phyloP scores from a whole-genome alignment of 805 yeast species.

The Kuraishia cidri region DNA sequence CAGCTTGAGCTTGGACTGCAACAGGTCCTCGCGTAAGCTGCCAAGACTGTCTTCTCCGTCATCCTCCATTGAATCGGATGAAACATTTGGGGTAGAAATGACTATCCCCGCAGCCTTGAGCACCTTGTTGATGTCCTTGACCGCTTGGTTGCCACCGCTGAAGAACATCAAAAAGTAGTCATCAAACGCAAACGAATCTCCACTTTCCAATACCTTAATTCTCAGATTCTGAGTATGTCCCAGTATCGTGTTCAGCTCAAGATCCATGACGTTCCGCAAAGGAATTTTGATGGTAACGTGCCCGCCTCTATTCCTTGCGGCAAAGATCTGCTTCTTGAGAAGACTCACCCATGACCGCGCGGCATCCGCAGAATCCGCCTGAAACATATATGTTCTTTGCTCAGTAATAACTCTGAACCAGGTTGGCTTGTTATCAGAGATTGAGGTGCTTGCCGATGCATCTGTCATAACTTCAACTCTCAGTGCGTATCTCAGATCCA shows the following conservation, averaged over 20 bases:
- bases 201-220: constrained; percentile 51
- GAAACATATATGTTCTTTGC: constrained; percentile 50
- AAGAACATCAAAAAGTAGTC: constrained; percentile 67
- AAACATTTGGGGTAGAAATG: too few species aligned
- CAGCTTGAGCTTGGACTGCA: background rate
- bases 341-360: constrained; percentile 79
- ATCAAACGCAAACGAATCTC: constrained; percentile 47
- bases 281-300: constrained; percentile 78
- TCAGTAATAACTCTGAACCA: constrained; percentile 57
- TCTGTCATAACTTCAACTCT: constrained; percentile 43
- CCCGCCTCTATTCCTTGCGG: constrained; percentile 59
- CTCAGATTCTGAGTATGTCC: constrained; percentile 49
- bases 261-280: constrained; percentile 50
- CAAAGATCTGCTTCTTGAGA: constrained; percentile 69
- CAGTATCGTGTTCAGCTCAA: constrained; percentile 46
- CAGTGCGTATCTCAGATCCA: constrained; percentile 60
- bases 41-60: background rate
- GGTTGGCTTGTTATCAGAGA: constrained; percentile 15
- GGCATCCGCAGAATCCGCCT: constrained; percentile 61
- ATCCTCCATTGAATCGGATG: background rate
- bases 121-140: constrained; percentile 22
- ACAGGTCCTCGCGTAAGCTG: background rate
- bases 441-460: constrained; percentile 6
- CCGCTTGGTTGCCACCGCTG: constrained; percentile 34
- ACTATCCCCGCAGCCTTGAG: too few species aligned